Evolutionary conservation across 2,329 filamentous ascomycete genomes (phyloP).

Genomic region (Colletotrichum sp.): DNA sequence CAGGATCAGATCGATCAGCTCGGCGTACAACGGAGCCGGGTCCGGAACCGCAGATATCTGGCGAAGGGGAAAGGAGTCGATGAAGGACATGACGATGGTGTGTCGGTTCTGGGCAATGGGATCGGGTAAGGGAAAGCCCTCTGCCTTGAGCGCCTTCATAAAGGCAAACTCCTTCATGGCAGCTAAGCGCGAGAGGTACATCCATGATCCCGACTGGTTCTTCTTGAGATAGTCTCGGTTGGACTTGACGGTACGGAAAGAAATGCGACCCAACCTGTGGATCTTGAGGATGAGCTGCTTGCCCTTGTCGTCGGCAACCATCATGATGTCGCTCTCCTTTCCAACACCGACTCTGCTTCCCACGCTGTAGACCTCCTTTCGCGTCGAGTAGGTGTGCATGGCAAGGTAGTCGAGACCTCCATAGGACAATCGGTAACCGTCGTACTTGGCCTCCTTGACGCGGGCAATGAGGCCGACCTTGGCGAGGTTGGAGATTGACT

Average conservation of each 20-base stretch:
- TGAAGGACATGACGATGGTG: conserved; percentile 93
- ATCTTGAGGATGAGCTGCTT: conserved; percentile 90
- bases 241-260: conserved; percentile 93
- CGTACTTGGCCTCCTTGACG: conserved; percentile 95
- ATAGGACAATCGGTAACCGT: conserved; percentile 95
- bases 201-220: conserved; percentile 83
- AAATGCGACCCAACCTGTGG: conserved; percentile 92
- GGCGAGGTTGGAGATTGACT: conserved; percentile 86
- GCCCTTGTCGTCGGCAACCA: conserved; percentile 83
- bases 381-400: conserved; percentile 84
- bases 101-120: conserved; percentile 90
- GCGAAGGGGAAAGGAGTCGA: conserved; percentile 90
- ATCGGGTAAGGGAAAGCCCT: conserved; percentile 88
- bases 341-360: conserved; percentile 95
- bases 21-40: conserved; percentile 85
- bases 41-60: conserved; percentile 86
- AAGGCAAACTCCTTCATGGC: conserved; percentile 95
- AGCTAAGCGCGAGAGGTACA: conserved; percentile 94
- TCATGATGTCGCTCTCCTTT: conserved; percentile 96
- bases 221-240: conserved; percentile 96
- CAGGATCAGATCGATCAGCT: conserved; percentile 86
- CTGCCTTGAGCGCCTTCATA: conserved; percentile 83
- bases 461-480: conserved; percentile 91
- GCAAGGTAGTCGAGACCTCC: conserved; percentile 98
- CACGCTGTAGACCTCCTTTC: conserved; percentile 85